Conservation (phyloP, 2,329 filamentous ascomycete genomes). For the Drechslerella dactyloides region DNA sequence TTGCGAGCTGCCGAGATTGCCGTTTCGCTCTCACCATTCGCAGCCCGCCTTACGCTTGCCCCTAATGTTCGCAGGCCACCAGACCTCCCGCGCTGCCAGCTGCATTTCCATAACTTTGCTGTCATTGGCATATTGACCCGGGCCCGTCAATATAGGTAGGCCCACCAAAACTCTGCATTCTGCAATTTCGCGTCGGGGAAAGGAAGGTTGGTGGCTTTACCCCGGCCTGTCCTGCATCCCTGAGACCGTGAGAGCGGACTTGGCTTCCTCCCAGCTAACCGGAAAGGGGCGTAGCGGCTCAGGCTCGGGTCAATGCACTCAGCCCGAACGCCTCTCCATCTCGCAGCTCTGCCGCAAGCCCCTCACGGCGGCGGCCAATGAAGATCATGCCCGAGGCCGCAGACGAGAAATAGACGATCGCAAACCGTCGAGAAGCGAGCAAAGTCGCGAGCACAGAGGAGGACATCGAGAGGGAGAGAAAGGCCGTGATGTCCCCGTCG, state of each 20-base stretch:
- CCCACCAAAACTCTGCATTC: slow-evolving; percentile 29
- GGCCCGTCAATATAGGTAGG: not conserved
- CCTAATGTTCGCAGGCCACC: slow-evolving; percentile 15
- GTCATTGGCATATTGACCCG: slow-evolving; percentile 9
- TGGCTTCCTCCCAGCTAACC: slow-evolving; percentile 42
- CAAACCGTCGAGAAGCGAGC: not conserved
- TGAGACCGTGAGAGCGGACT: slow-evolving; percentile 35
- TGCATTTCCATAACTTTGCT: not conserved
- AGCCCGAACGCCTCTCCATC: slow-evolving; percentile 7
- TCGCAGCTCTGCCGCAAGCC: not conserved
- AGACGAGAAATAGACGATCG: not conserved
- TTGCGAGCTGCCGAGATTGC: slow-evolving; percentile 43
- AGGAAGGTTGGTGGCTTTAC: slow-evolving; percentile 35
- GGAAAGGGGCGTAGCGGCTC: slow-evolving; percentile 27
- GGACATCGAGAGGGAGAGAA: too few species aligned
- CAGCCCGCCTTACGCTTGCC: slow-evolving; percentile 19
- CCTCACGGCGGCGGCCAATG: not conserved
- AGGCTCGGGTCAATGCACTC: slow-evolving; percentile 44
- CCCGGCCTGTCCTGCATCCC: slow-evolving; percentile 30
- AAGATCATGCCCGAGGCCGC: not conserved
- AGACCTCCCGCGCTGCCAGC: too few species aligned
- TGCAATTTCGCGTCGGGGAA: slow-evolving; percentile 45
- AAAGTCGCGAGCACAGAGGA: not conserved
- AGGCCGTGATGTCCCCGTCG: too few species aligned
- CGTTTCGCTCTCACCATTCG: slow-evolving; percentile 16